Evolutionary conservation across 106 monocot species (phyloP), one percentile per base, ranked within the genome.

Genomic region (Dendrobium huoshanense): DNA sequence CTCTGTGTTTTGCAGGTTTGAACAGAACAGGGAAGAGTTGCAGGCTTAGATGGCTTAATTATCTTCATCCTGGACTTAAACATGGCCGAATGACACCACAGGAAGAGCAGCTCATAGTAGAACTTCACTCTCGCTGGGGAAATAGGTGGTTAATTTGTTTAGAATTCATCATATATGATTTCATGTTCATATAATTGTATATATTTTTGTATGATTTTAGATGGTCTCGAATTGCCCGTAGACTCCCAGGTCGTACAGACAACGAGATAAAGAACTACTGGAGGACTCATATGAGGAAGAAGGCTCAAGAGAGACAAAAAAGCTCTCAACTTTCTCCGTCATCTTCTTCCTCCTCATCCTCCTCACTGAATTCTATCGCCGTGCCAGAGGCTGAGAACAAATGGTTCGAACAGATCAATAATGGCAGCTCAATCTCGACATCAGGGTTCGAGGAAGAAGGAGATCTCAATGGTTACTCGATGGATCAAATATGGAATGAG

Each of bases 191-290:
- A 15, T 51, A 13, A 13, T 51, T 51, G 13, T 51, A 51, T 51
- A 3, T 15, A 51, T 51, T 2, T 37, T 37, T 37, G 51, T 13
- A 51, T 47, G 10, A 65, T 45, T 79, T 58, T 31, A 93, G 93
- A 80, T 93, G 93, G 93, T 93, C 93, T 64, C 75, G 91, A 3
- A 94, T 94, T 13, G 91, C 94, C 19, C 81, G 89, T 4, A 89
- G 80, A 73, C 82, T 91, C 4, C 94, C 94, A 27, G 94, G 94
- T 15, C 91, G 91, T 9, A 94, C 91, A 1, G 94, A 91, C 55
- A 94, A 94, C 27, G 94, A 91, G 86, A 94, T 94, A 78, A 91
- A 94, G 84, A 94, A 94, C 84, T 94, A 94, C 83, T 94, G 91
- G 91, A 91, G 91, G 80, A 91, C 91, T 2, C 94, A 89, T 55